phyloP scores from a whole-genome alignment of 2,329 filamentous ascomycete species.

The Aspergillus sp. region DNA sequence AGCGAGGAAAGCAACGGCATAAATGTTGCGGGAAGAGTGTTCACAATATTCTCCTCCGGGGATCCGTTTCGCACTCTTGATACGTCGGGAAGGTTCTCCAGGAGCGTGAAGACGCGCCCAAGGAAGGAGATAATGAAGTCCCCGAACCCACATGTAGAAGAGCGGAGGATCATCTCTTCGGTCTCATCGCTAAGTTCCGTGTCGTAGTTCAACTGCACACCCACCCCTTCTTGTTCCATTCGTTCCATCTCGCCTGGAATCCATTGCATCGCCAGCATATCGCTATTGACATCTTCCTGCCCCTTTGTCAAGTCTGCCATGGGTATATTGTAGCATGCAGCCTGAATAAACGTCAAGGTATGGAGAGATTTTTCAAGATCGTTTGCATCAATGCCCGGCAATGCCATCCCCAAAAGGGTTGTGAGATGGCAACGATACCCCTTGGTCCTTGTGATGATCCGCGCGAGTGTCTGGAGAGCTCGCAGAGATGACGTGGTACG shows the following conservation, averaged over 20 bases:
- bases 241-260: conserved; percentile 91
- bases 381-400: conserved; percentile 96
- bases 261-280: conserved; percentile 83
- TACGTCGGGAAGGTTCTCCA: conserved; percentile 93
- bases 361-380: conserved; percentile 95
- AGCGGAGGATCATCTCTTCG: conserved; percentile 83
- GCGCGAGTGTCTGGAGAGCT: conserved; percentile 86
- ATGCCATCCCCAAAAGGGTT: conserved; percentile 82
- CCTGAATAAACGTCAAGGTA: conserved; percentile 91
- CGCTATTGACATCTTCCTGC: conserved; percentile 67
- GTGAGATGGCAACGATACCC: conserved; percentile 97
- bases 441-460: conserved; percentile 87
- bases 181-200: conserved; percentile 79
- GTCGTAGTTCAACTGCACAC: conserved; percentile 81
- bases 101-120: conserved; percentile 88
- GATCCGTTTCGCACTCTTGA: conserved; percentile 84
- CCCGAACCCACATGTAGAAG: conserved; percentile 88
- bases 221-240: conserved; percentile 83
- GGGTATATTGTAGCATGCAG: conserved; percentile 93
- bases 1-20: conserved; percentile 86
- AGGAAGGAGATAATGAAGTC: conserved; percentile 91
- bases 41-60: conserved; percentile 95
- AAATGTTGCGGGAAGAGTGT: conserved; percentile 87
- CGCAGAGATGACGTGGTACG: conserved; percentile 91
- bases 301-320: conserved; percentile 78